Evolutionary conservation across 73 alveolate genomes (phyloP), one percentile per base, ranked within the genome.

Genomic region (Paramecium bursaria): DNA sequence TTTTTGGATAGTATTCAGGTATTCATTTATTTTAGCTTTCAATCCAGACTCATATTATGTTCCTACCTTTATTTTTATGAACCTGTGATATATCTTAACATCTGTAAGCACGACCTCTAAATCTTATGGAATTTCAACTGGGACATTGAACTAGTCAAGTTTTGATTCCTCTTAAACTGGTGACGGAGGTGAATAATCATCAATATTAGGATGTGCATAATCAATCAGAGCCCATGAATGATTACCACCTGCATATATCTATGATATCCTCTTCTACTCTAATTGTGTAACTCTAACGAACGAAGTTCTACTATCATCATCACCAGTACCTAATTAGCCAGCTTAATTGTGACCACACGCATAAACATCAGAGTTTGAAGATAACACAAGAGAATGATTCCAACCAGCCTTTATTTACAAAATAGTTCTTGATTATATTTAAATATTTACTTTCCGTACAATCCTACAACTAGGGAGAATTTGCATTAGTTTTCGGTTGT

Each of bases 211-310:
- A 51, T 85, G 50, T 46, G 87, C 86, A 17, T 90, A 90, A 85
- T 97, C 98, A 26, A 95, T 74, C 7, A 95, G 86, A 39, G 98
- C 94, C 99, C 99, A 95, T 17, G 99, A 93, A 90, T 95, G 99
- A 86, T 93, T 94, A 13, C 99, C 99, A 6, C 99, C 98, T 14
- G 99, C 99, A 89, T 87, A 94, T 46, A 97, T 89, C 73, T 91
- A 90, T 31, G 60, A 88, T 13, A 95, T 87, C 74, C 95, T 94
- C 88, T 92, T 91, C 44, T 85, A 86, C 46, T 96, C 97, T 44
- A 94, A 86, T 1, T 88, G 55, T 29, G 85, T 82, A 17, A 94
- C 92, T 85, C 91, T 92, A 50, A 97, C 91, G 85, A 92, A 97
- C 15, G 74, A 29, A 51, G 94, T 94, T 82, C 77, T 91, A 75